Evolutionary conservation across 805 yeast genomes (phyloP).

Genomic region (Kuraishia floccosa): DNA sequence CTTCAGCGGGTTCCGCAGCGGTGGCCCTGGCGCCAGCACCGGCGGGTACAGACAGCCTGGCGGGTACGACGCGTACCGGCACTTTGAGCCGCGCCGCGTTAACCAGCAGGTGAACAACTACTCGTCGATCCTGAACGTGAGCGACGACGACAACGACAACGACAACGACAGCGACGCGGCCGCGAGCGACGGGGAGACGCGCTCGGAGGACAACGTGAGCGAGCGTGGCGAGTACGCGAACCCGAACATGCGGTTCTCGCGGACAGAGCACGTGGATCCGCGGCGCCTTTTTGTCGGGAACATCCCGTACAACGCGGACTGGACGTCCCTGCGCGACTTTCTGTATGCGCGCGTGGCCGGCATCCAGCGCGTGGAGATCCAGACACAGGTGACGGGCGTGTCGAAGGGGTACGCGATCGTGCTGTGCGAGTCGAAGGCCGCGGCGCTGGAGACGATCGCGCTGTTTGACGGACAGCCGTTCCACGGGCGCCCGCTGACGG

Average conservation of each 20-base stretch:
- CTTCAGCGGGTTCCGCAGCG: too few relatives aligned
- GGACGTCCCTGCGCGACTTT: conserved; percentile 21
- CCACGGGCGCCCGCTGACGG: conserved; percentile 50
- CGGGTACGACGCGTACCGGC: neutral
- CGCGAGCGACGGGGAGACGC: too few relatives aligned
- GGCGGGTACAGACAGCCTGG: too few relatives aligned
- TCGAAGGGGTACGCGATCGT: conserved; percentile 60
- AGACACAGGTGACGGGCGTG: conserved; percentile 27
- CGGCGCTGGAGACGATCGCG: conserved; percentile 36
- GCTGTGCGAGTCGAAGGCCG: conserved; percentile 30
- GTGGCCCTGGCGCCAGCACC: too few relatives aligned
- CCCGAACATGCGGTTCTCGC: conserved; percentile 7
- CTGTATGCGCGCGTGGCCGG: conserved; percentile 18
- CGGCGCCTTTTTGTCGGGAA: conserved; percentile 43
- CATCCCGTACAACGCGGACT: conserved; percentile 34
- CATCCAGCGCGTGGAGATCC: conserved; percentile 27
- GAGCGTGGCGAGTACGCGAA: too few relatives aligned
- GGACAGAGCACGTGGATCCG: conserved; percentile 24
- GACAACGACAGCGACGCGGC: conserved; percentile 3
- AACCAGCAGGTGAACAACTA: conserved; percentile 3
- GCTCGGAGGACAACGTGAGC: too few relatives aligned
- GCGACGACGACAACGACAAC: conserved; percentile 3
- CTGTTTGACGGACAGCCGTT: conserved; percentile 40
- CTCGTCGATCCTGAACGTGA: conserved; percentile 5
- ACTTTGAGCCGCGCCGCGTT: neutral